phyloP scores from a whole-genome alignment of 306 rosid genomes.

The Morella rubra region DNA sequence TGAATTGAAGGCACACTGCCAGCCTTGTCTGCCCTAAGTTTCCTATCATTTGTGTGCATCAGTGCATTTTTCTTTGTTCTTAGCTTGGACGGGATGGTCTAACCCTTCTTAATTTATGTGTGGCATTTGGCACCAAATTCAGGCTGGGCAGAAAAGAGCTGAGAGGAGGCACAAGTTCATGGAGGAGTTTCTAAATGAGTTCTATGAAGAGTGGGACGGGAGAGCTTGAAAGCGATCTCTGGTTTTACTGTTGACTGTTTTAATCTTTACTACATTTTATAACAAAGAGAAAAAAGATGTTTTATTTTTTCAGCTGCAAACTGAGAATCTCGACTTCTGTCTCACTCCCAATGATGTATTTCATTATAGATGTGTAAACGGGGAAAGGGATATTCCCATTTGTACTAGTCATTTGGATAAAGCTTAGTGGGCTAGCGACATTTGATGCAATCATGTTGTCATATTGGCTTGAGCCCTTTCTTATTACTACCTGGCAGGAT shows the following conservation, averaged over 20 bases:
- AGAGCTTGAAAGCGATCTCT: constrained; percentile 26
- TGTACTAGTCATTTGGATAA: not conserved
- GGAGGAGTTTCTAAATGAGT: constrained; percentile 81
- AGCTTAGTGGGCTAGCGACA: not conserved
- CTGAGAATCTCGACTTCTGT: too few relatives aligned
- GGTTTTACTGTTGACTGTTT: not conserved
- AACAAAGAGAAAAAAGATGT: too few relatives aligned
- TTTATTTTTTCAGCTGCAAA: too few relatives aligned
- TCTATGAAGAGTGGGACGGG: constrained; percentile 84
- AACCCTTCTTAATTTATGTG: not conserved
- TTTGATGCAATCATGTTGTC: not conserved
- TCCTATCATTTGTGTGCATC: not conserved
- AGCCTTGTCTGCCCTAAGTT: not conserved
- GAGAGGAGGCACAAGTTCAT: constrained; percentile 86
- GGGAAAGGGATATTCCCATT: not conserved
- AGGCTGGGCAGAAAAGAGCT: constrained; percentile 91
- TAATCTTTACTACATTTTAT: too few relatives aligned
- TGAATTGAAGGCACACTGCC: not conserved
- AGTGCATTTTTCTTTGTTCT: constrained; percentile 3
- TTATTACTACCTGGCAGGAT: not conserved
- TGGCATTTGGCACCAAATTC: constrained; percentile 30
- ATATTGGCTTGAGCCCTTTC: not conserved
- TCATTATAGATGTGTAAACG: not conserved
- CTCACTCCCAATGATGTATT: not conserved
- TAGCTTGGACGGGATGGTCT: not conserved